Evolutionary conservation across 345 rosid species (phyloP).

Genomic region (Melaleuca alternifolia): DNA sequence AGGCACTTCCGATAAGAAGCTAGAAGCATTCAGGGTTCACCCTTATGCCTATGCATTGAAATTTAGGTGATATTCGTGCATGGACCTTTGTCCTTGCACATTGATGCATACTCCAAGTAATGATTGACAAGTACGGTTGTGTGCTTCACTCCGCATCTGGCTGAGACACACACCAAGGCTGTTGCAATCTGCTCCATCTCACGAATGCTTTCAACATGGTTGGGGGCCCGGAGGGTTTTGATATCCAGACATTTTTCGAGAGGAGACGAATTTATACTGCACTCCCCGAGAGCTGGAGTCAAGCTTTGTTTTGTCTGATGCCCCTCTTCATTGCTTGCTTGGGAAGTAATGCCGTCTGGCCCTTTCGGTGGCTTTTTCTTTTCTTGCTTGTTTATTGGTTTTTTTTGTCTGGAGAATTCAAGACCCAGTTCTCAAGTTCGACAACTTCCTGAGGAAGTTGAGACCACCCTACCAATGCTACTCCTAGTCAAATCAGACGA

Average conservation of each 20-base stretch:
- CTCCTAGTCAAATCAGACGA: neutral
- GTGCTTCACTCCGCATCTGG: neutral
- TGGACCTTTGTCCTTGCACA: neutral
- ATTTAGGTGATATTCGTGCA: neutral
- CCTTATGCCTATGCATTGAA: neutral
- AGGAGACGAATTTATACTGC: neutral
- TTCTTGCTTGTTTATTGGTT: neutral
- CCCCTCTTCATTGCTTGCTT: neutral
- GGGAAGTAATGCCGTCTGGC: neutral
- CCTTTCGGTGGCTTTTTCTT: neutral
- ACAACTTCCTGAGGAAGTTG: neutral
- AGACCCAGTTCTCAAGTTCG: neutral
- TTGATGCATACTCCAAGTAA: neutral
- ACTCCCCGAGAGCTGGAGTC: neutral
- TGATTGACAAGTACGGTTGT: neutral
- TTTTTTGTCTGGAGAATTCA: neutral
- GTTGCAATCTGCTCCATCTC: neutral
- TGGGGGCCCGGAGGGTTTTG: rapidly evolving
- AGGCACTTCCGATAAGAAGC: neutral
- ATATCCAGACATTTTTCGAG: neutral
- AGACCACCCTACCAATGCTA: neutral
- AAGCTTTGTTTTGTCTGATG: neutral
- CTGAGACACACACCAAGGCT: neutral
- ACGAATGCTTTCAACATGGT: neutral
- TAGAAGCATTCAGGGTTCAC: neutral